Base-by-base conservation (phyloP, 441 rosid species). In the Macaranga tanarius region DNA sequence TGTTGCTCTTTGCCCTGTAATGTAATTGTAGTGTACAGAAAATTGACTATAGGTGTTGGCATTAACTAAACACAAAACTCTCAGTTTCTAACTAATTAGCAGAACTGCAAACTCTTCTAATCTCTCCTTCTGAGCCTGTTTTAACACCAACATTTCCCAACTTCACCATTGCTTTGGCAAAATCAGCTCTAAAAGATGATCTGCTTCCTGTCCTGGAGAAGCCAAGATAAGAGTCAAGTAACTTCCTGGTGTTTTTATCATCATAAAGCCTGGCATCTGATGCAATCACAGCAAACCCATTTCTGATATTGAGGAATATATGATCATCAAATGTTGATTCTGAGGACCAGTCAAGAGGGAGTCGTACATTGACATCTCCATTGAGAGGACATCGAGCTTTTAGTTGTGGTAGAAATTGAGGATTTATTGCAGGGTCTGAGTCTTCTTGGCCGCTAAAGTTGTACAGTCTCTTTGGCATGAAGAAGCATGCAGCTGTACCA, bases 401-500 rank as follows among this genome's bases (percentile, higher is more conserved):
- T 16, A 91, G 76, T 13, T 75, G 47, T 19, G 69, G 74, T 0
- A 93, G 83, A 42, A 91, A 77, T 0, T 59, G 16, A 1, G 88
- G 79, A 70, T 84, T 23, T 54, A 93, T 82, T 38, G 84, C 74
- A 2, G 93, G 86, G 73, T 91, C 93, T 3, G 89, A 74, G 31
- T 82, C 85, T 26, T 80, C 76, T 0, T 67, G 52, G 0, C 86
- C 85, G 16, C 72, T 75, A 73, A 87, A 91, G 25, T 74, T 56
- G 83, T 90, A 91, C 44, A 89, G 86, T 19, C 91, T 81, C 1
- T 65, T 62, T 51, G 48, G 44, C 83, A 91, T 80, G 69, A 91
- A 91, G 85, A 91, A 86, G 71, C 94, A 93, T 2, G 94, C 94
- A 0, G 90, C 77, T 0, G 83, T 73, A 1, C 97, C 95, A 9